Evolutionary conservation across 2,329 filamentous ascomycete genomes (phyloP).

Genomic region (Talaromyces sp.): DNA sequence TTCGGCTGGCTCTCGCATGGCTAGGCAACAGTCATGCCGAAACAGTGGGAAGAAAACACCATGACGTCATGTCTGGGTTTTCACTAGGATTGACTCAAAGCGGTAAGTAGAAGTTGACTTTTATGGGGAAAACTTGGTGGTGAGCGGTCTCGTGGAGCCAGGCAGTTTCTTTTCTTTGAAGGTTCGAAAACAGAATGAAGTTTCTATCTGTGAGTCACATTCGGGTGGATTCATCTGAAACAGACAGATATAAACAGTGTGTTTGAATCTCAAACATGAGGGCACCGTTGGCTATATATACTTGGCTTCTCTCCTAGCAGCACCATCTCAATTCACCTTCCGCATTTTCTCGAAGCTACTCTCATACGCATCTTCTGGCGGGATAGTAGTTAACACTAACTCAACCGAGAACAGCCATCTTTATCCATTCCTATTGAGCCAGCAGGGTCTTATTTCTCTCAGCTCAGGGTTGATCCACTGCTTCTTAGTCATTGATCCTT

Average conservation of each 20-base stretch:
- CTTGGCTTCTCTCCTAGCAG: too few species aligned
- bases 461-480: background rate
- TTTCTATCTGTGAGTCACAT: background rate
- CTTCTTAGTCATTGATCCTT: too few species aligned
- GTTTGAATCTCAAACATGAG: background rate
- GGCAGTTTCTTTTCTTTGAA: background rate
- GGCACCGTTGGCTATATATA: too few species aligned
- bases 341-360: background rate
- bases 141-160: background rate
- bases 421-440: too few species aligned
- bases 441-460: background rate
- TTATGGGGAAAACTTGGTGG: background rate
- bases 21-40: background rate
- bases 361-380: background rate
- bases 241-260: background rate
- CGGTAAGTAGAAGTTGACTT: too few species aligned
- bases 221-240: background rate
- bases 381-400: background rate
- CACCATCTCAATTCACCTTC: background rate
- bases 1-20: too few species aligned
- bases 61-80: background rate
- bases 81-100: background rate
- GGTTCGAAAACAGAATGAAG: background rate
- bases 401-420: too few species aligned
- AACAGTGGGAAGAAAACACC: background rate